Evolutionary conservation across 306 rosid genomes (phyloP).

Genomic region (Glycine latifolia): DNA sequence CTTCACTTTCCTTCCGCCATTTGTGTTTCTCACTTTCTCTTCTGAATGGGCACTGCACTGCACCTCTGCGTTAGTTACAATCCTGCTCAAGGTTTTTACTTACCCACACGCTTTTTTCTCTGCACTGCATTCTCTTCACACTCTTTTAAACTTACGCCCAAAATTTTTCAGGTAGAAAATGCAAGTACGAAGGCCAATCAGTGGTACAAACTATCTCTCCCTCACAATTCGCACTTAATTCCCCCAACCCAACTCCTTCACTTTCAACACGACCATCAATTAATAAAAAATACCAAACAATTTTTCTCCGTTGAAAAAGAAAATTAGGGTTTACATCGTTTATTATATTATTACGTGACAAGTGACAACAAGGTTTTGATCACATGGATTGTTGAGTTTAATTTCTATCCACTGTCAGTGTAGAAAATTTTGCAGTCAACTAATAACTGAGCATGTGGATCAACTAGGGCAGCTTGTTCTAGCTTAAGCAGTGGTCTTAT

Average conservation of each 20-base stretch:
- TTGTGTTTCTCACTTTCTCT: not conserved
- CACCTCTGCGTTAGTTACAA: slow-evolving; percentile 17
- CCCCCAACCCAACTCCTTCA: not conserved
- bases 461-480: too few species aligned
- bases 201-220: slow-evolving; percentile 55
- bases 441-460: too few species aligned
- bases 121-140: not conserved
- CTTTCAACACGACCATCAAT: not conserved
- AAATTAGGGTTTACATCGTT: slow-evolving; percentile 21
- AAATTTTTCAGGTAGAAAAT: slow-evolving; percentile 61
- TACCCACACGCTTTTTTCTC: not conserved
- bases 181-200: slow-evolving; percentile 72
- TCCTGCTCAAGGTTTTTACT: slow-evolving; percentile 58
- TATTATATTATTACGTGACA: too few species aligned
- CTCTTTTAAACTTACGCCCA: not conserved
- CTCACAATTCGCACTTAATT: too few species aligned
- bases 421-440: too few species aligned
- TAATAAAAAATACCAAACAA: not conserved
- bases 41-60: slow-evolving; percentile 52
- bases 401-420: too few species aligned
- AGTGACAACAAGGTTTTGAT: not conserved
- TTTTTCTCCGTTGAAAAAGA: not conserved
- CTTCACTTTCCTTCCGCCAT: not conserved
- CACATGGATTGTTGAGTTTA: too few species aligned
- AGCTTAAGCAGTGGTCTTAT: too few species aligned